Conservation (phyloP, 2,329 filamentous ascomycete species). For the Botryosphaeria agaves region DNA sequence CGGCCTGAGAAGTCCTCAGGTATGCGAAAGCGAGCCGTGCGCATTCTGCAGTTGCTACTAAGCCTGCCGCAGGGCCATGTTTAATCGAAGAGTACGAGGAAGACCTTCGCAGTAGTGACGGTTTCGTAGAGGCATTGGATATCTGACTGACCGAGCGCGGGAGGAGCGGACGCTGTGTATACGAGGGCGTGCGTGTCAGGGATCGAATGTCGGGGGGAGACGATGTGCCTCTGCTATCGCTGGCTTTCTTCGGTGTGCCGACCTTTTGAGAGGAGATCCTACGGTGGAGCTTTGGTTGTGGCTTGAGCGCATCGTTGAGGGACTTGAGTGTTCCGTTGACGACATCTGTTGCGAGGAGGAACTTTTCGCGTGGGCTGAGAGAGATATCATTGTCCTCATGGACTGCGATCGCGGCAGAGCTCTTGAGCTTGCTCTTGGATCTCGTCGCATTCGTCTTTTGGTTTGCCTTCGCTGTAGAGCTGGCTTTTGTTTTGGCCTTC, state of each 20-base stretch:
- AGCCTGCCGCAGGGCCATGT: conserved; percentile 13
- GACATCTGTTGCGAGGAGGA: conserved; percentile 52
- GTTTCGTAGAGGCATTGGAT: conserved; percentile 32
- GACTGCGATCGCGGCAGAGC: conserved; percentile 15
- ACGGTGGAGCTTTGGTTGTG: conserved; percentile 10
- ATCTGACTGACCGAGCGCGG: conserved; percentile 44
- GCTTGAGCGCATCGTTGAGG: conserved; percentile 48
- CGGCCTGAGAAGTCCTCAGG: conserved; percentile 38
- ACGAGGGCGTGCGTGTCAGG: conserved; percentile 34
- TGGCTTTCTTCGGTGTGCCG: conserved; percentile 6
- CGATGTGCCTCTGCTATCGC: neutral
- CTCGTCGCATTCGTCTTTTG: conserved; percentile 6
- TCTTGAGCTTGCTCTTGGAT: conserved; percentile 13
- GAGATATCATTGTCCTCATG: conserved; percentile 15
- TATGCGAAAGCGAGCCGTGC: conserved; percentile 49
- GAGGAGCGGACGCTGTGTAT: conserved; percentile 39
- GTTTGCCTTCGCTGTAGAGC: neutral
- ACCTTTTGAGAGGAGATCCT: conserved; percentile 5
- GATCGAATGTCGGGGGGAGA: neutral
- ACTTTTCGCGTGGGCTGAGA: conserved; percentile 42
- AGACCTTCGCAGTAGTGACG: conserved; percentile 15
- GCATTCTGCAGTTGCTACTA: conserved; percentile 48
- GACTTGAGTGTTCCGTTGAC: conserved; percentile 54
- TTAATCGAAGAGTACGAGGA: conserved; percentile 15
- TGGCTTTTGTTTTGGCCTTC: neutral